These are phyloP conservation scores for Cercospora canescens DNA, from an alignment of 2,329 filamentous ascomycete species.

Conservation along the genomic window DNA sequence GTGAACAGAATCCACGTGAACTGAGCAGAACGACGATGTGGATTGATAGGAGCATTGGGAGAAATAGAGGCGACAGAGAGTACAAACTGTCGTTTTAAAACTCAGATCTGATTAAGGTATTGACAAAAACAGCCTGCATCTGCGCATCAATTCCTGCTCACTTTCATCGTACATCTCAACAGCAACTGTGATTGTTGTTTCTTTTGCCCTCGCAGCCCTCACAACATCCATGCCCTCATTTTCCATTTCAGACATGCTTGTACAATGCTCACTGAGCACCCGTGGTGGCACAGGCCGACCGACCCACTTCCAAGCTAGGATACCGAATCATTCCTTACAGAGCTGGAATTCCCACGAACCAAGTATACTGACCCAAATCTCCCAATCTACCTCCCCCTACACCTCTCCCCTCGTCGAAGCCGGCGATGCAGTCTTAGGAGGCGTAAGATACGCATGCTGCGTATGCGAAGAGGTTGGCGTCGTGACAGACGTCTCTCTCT, in stretches of 20 bases:
- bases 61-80: no score
- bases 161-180: not conserved
- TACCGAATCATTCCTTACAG: not conserved
- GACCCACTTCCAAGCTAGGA: not conserved
- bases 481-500: constrained; percentile 8
- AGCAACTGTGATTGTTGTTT: not conserved
- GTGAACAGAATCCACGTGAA: no score
- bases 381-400: not conserved
- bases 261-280: not conserved
- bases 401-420: constrained; percentile 14
- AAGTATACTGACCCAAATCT: not conserved
- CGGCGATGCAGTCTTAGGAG: constrained; percentile 25
- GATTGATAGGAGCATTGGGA: no score
- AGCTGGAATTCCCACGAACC: not conserved
- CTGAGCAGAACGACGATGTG: no score
- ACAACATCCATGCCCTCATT: not conserved
- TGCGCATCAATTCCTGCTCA: not conserved
- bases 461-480: constrained; percentile 14
- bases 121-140: not conserved
- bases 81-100: not conserved
- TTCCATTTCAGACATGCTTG: not conserved
- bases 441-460: constrained; percentile 20
- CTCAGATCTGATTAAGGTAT: not conserved
- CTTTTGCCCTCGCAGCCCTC: not conserved
- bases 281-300: not conserved